Evolutionary conservation across 768 basidiomycete species (phyloP).

Genomic region (Nevesoporus exiguus): DNA sequence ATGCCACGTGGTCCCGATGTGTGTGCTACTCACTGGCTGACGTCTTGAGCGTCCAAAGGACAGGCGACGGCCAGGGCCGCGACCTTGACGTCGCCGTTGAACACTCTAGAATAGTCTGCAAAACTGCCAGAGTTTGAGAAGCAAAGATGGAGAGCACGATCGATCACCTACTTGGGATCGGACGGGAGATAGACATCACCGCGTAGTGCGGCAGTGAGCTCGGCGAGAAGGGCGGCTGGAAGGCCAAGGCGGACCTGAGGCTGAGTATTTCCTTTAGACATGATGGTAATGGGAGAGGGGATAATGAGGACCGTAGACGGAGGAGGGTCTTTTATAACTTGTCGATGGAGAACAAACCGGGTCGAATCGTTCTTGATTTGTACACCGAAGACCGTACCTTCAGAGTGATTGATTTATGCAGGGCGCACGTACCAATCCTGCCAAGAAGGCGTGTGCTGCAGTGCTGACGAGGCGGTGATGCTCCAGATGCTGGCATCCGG

Average conservation of each 20-base stretch:
- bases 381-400: constrained; percentile 8
- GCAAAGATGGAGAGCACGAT: neutral
- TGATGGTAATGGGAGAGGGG: constrained; percentile 9
- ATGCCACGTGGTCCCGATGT: constrained; percentile 2
- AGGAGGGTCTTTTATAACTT: constrained; percentile 15
- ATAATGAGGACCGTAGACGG: constrained; percentile 5
- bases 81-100: constrained; percentile 73
- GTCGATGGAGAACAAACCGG: neutral
- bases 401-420: neutral
- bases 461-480: constrained; percentile 15
- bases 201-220: constrained; percentile 44
- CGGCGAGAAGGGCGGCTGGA: constrained; percentile 36
- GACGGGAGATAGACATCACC: constrained; percentile 46
- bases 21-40: constrained; percentile 66
- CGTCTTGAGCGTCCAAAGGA: constrained; percentile 76
- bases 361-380: constrained; percentile 12
- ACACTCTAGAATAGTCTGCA: constrained; percentile 42
- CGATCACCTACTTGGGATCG: constrained; percentile 37
- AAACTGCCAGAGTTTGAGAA: constrained; percentile 21
- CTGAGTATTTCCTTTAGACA: constrained; percentile 9
- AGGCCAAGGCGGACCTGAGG: constrained; percentile 2
- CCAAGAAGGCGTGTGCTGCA: neutral
- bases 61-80: constrained; percentile 61
- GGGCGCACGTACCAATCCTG: neutral
- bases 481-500: constrained; percentile 6